Evolutionary conservation across 2,329 filamentous ascomycete species (phyloP).

Genomic region (Phialophora tarda): DNA sequence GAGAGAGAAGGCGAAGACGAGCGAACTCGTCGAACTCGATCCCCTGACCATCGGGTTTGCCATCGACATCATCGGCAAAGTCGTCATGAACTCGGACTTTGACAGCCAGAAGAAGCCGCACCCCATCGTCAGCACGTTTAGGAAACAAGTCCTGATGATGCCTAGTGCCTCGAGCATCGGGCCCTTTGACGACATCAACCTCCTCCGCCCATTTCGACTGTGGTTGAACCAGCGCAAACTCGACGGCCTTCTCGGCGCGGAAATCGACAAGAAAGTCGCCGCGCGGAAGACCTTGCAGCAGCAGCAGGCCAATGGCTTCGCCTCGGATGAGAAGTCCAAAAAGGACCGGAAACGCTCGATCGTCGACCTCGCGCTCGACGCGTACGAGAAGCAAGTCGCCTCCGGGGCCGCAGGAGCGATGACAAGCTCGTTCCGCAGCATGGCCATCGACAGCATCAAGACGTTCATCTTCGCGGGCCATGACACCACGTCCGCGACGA

Average conservation of each 20-base stretch:
- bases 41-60: conserved; percentile 41
- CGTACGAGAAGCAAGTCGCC: conserved; percentile 36
- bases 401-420: neutral
- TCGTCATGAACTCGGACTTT: conserved; percentile 39
- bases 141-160: conserved; percentile 37
- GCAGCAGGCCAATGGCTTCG: neutral
- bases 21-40: conserved; percentile 41
- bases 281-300: conserved; percentile 10
- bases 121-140: conserved; percentile 39
- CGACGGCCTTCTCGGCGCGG: conserved; percentile 30
- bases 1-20: conserved; percentile 31
- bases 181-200: conserved; percentile 26
- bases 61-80: conserved; percentile 45
- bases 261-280: conserved; percentile 32
- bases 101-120: conserved; percentile 38
- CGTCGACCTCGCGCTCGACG: conserved; percentile 37
- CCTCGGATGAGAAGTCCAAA: conserved; percentile 13
- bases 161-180: conserved; percentile 18
- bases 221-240: conserved; percentile 37
- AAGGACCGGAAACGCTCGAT: conserved; percentile 33
- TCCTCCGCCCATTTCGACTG: conserved; percentile 23
- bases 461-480: conserved; percentile 44
- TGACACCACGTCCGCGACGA: conserved; percentile 36
- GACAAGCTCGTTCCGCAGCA: conserved; percentile 25
- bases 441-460: conserved; percentile 41